Conservation (phyloP, 306 rosid species). For the Comarum palustre region DNA sequence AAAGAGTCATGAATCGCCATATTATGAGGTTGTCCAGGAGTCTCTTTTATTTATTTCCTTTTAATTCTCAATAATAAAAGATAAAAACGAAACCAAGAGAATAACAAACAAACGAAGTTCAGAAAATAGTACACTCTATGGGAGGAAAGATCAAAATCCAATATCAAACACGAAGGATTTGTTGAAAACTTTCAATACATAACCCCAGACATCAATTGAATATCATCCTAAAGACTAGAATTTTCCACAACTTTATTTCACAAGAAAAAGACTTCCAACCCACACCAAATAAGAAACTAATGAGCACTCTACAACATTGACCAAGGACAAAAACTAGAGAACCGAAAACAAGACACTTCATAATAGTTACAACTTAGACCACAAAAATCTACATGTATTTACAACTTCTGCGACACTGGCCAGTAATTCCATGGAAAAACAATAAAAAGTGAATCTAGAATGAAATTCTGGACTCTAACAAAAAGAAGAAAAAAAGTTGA, state of each 20-base stretch:
- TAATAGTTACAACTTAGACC: not conserved
- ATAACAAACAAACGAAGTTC: not conserved
- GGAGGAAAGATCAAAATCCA: not conserved
- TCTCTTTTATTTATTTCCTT: not conserved
- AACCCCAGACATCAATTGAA: not conserved
- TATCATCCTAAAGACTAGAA: not conserved
- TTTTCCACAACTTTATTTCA: not conserved
- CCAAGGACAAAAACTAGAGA: not conserved
- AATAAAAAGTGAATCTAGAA: not conserved
- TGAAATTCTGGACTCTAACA: not conserved
- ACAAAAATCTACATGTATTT: not conserved
- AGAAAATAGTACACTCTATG: not conserved
- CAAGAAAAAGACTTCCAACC: not conserved
- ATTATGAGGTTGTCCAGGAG: not conserved
- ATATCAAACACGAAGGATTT: not conserved
- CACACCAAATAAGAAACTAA: not conserved
- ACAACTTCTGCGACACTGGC: not conserved
- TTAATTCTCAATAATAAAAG: not conserved
- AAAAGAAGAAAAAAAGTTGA: not conserved
- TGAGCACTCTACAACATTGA: not conserved
- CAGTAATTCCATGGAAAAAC: not conserved
- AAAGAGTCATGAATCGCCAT: not conserved
- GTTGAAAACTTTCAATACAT: not conserved
- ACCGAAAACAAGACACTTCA: not conserved
- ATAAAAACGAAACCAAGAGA: not conserved